Evolutionary conservation across 495 filamentous ascomycete genomes (phyloP).

Genomic region (Cercophora samala): DNA sequence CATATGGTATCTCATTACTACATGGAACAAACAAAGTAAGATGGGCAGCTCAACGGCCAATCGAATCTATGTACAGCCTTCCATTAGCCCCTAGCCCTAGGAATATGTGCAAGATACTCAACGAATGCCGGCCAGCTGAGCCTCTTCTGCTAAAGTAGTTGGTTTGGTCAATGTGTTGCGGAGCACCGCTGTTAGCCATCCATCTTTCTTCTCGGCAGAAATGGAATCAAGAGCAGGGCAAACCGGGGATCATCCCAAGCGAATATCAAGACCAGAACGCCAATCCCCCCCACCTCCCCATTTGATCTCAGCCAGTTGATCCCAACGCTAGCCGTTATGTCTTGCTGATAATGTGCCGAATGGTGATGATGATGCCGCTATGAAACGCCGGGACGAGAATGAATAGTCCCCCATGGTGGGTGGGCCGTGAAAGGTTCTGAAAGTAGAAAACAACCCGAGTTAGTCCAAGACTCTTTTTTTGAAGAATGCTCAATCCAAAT

Average conservation of each 20-base stretch:
- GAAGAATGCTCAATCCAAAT: conserved; percentile 54
- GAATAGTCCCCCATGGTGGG: neutral
- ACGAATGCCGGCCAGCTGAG: neutral
- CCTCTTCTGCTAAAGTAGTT: neutral
- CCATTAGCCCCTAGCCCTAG: neutral
- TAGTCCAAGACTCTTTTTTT: conserved; percentile 18
- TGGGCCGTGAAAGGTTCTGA: conserved; percentile 14
- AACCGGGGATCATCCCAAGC: neutral
- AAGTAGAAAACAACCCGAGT: conserved; percentile 25
- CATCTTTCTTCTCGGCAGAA: neutral
- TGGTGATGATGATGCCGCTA: neutral
- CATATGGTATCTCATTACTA: neutral
- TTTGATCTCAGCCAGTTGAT: neutral
- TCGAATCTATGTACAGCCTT: neutral
- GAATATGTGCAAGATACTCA: neutral
- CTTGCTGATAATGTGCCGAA: neutral
- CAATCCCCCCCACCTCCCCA: neutral
- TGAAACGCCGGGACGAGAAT: neutral
- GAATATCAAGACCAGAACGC: neutral
- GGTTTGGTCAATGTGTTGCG: neutral
- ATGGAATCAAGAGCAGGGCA: neutral
- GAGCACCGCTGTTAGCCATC: neutral
- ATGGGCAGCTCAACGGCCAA: neutral
- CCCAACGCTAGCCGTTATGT: neutral
- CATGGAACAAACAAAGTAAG: neutral